Evolutionary conservation across 768 basidiomycete species (phyloP), one percentile per base, ranked within the genome.

Genomic region (Mycena kentingensis): DNA sequence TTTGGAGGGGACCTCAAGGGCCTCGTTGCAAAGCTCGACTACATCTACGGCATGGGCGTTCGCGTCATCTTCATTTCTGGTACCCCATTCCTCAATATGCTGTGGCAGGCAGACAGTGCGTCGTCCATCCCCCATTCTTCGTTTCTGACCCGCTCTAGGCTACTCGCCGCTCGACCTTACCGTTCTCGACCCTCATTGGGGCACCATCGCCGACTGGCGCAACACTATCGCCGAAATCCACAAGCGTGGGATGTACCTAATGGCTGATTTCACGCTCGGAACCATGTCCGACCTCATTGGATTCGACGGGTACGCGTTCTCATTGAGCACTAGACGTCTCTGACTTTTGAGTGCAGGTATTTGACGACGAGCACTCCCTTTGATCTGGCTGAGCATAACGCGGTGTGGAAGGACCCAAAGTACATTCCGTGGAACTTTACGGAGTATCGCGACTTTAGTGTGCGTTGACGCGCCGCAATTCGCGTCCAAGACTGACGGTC

Each of bases 21-120:
- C 49, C 71, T 96, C 52, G 70, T 78, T 38, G 67, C 81, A 19
- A 84, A 79, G 51, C 74, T 97, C 55, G 94, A 97, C 70, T 97
- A 97, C 67, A 75, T 97, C 16, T 76, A 90, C 38, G 90, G 90
- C 57, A 94, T 95, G 90, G 94, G 94, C 57, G 71, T 93, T 54
- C 76, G 76, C 61, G 78, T 84, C 46, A 84, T 97, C 61, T 97
- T 92, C 73, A 88, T 96, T 67, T 92, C 94, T 21, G 94, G 94
- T 46, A 97, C 94, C 1, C 84, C 87, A 46, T 97, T 93, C 70
- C 55, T 97, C 55, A 96, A 96, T 78, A 94, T 94, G 93, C 71
- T 92, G n/a, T 96, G 93, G 93, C 88, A 94, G 65, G 88, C 92
- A 3, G 93, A 96, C 80, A 93, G 93, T 94, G 48, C 65, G 92